phyloP scores from a whole-genome alignment of 2,329 filamentous ascomycete genomes.

The Penicillium hesseltinei region DNA sequence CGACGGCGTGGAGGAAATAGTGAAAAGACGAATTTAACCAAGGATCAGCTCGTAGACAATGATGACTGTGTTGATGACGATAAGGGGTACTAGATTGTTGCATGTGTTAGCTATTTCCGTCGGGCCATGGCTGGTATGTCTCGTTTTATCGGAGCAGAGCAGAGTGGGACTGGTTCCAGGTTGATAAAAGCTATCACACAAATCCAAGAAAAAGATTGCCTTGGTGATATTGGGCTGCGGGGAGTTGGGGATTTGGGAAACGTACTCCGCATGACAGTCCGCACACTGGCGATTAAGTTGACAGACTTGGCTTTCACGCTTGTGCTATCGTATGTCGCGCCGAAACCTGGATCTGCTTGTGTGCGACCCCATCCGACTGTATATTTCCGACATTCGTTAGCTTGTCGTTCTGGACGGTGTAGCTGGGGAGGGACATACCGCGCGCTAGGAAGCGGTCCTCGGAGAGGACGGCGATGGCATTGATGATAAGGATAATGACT shows the following conservation, averaged over 20 bases:
- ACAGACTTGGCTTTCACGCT: constrained; percentile 85
- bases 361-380: constrained; percentile 74
- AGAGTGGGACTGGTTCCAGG: not conserved
- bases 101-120: not conserved
- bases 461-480: constrained; percentile 88
- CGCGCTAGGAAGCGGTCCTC: constrained; percentile 91
- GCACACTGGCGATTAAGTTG: constrained; percentile 83
- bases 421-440: constrained; percentile 49
- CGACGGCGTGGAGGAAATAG: not conserved
- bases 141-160: not conserved
- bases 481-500: constrained; percentile 85
- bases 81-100: constrained; percentile 67
- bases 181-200: not conserved
- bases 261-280: constrained; percentile 90
- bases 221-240: not conserved
- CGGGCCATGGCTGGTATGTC: not conserved
- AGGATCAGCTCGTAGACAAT: constrained; percentile 79
- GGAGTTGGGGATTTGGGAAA: constrained; percentile 22
- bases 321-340: constrained; percentile 65
- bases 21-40: constrained; percentile 52
- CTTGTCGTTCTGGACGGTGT: not conserved
- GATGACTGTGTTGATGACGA: constrained; percentile 76
- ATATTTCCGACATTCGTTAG: constrained; percentile 8
- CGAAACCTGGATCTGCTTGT: constrained; percentile 71
- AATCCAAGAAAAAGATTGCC: not conserved